These are phyloP conservation scores for Coemansia sp. DNA, from an alignment of 371 early-diverging fungal species.

Conservation along the genomic window DNA sequence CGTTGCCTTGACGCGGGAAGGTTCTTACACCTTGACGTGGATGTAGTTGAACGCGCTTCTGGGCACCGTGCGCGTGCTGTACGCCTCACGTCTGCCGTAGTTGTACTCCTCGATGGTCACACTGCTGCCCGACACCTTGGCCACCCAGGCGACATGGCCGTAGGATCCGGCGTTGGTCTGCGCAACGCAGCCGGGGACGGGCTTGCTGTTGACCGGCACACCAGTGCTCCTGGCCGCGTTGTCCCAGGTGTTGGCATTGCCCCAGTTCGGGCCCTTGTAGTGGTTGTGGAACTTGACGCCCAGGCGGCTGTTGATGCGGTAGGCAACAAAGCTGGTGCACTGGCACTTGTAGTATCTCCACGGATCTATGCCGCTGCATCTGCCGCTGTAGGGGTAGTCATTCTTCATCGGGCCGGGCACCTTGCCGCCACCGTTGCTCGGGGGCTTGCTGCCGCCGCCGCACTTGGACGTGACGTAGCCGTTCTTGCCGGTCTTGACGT, in stretches of 20 bases:
- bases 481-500: conserved; percentile 16
- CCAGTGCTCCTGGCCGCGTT: conserved; percentile 23
- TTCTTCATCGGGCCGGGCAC: conserved; percentile 33
- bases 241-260: conserved; percentile 30
- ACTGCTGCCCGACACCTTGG: conserved; percentile 28
- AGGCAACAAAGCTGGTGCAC: conserved; percentile 25
- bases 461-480: conserved; percentile 23
- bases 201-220: conserved; percentile 29
- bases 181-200: conserved; percentile 20
- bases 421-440: conserved; percentile 3
- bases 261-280: conserved; percentile 34
- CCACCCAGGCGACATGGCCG: conserved; percentile 40
- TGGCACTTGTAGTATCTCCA: conserved; percentile 31
- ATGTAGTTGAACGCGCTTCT: conserved; percentile 27
- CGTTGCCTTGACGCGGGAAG: neutral
- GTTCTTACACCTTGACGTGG: conserved; percentile 20
- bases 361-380: conserved; percentile 5
- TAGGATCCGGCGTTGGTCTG: conserved; percentile 19
- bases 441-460: conserved; percentile 2
- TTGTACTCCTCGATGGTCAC: conserved; percentile 36
- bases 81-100: conserved; percentile 11
- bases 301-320: conserved; percentile 28
- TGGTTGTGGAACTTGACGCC: conserved; percentile 38
- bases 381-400: conserved; percentile 30
- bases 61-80: conserved; percentile 28